phyloP scores from a whole-genome alignment of 495 filamentous ascomycete species.

The Neurospora sp. region DNA sequence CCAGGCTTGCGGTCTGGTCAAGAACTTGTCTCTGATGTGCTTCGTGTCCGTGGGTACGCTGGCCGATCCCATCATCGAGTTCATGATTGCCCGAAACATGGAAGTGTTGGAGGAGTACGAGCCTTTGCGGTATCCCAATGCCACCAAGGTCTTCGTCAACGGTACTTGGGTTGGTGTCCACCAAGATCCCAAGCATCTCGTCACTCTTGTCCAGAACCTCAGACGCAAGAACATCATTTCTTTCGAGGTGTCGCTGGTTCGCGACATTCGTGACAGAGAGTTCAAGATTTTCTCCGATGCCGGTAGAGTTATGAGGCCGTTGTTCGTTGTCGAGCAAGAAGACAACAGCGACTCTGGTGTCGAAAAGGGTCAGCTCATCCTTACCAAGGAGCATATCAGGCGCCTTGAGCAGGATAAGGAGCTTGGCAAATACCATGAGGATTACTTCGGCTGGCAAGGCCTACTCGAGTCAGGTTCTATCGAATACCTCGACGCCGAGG shows the following conservation, averaged over 20 bases:
- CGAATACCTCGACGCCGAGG: slow-evolving; percentile 94
- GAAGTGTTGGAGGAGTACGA: slow-evolving; percentile 96
- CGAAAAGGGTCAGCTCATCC: slow-evolving; percentile 64
- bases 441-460: slow-evolving; percentile 78
- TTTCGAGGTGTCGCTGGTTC: slow-evolving; percentile 82
- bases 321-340: slow-evolving; percentile 66
- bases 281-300: slow-evolving; percentile 99
- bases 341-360: slow-evolving; percentile 61
- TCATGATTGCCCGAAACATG: slow-evolving; percentile 91
- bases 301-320: slow-evolving; percentile 81
- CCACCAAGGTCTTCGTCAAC: slow-evolving; percentile 96
- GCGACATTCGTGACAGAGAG: slow-evolving; percentile 91
- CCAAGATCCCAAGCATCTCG: slow-evolving; percentile 69
- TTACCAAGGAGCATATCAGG: slow-evolving; percentile 73
- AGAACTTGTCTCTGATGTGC: slow-evolving; percentile 97
- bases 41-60: slow-evolving; percentile 91
- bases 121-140: slow-evolving; percentile 73
- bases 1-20: slow-evolving; percentile 96
- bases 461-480: slow-evolving; percentile 72
- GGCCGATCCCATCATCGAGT: slow-evolving; percentile 81
- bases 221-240: slow-evolving; percentile 68
- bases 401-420: slow-evolving; percentile 49
- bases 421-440: slow-evolving; percentile 45
- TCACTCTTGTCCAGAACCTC: slow-evolving; percentile 64
- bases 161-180: slow-evolving; percentile 96